These are phyloP conservation scores for Aechmea fasciata DNA, from an alignment of 176 grass and related monocot genomes.

Conservation along the genomic window DNA sequence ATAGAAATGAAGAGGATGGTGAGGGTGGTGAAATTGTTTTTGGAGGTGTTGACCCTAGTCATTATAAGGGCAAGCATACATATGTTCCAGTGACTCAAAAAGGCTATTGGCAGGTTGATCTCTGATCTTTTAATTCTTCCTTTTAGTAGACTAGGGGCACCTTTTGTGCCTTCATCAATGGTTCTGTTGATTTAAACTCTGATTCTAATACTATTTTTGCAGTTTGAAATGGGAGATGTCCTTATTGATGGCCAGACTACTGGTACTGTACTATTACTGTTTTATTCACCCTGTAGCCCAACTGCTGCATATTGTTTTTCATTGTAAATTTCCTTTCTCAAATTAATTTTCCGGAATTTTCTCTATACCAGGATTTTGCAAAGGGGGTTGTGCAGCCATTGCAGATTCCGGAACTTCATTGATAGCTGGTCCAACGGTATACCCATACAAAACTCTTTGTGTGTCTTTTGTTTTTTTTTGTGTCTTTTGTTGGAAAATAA, in stretches of 20 bases:
- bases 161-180: background rate
- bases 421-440: constrained; percentile 79
- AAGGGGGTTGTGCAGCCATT: constrained; percentile 68
- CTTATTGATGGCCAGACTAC: constrained; percentile 47
- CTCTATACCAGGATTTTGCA: constrained; percentile 50
- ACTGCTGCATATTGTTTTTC: background rate
- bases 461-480: background rate
- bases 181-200: background rate
- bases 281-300: background rate
- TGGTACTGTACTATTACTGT: constrained; percentile 28
- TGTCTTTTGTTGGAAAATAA: background rate
- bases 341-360: constrained; percentile 6
- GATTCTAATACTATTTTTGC: constrained; percentile 8
- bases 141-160: background rate
- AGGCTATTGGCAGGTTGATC: constrained; percentile 72
- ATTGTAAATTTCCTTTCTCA: background rate
- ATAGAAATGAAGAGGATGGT: constrained; percentile 53
- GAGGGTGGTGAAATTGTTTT: constrained; percentile 93
- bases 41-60: constrained; percentile 53
- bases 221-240: constrained; percentile 90
- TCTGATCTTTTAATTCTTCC: background rate
- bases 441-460: background rate
- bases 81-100: constrained; percentile 79
- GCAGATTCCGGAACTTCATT: constrained; percentile 89
- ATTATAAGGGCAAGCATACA: constrained; percentile 64